These are phyloP conservation scores for Aspergillus sp. DNA, from an alignment of 2,329 filamentous ascomycete genomes.

Conservation along the genomic window DNA sequence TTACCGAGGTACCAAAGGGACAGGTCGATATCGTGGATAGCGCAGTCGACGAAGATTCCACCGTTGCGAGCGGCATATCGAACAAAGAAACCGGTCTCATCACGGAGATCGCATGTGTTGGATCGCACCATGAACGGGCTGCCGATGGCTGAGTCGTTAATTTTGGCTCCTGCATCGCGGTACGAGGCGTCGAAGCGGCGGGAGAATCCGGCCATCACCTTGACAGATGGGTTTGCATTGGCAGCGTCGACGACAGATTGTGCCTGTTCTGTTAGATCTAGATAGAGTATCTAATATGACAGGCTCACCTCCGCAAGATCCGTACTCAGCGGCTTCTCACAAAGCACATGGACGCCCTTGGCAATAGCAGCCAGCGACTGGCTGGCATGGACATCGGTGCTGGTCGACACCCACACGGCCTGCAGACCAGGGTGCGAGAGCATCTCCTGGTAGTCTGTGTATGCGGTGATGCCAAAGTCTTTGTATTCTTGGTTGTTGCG, in stretches of 20 bases:
- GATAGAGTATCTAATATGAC: not conserved
- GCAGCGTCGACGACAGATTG: constrained; percentile 53
- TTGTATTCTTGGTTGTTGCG: constrained; percentile 34
- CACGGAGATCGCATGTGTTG: constrained; percentile 59
- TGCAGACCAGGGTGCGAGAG: constrained; percentile 44
- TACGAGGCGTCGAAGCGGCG: constrained; percentile 59
- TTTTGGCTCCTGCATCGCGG: constrained; percentile 48
- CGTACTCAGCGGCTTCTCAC: constrained; percentile 46
- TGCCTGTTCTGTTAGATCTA: constrained; percentile 32
- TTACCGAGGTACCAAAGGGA: constrained; percentile 29
- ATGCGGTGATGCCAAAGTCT: constrained; percentile 43
- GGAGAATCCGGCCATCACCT: constrained; percentile 58
- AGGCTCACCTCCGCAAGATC: constrained; percentile 48
- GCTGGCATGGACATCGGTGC: constrained; percentile 47
- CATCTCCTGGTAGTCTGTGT: constrained; percentile 47
- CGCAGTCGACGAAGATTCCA: constrained; percentile 63
- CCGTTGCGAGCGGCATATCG: constrained; percentile 57
- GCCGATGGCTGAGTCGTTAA: constrained; percentile 48
- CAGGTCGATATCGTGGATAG: constrained; percentile 61
- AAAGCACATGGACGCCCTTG: constrained; percentile 45
- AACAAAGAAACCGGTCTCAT: constrained; percentile 59
- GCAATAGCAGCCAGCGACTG: constrained; percentile 48
- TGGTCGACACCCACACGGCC: constrained; percentile 46
- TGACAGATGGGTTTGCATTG: constrained; percentile 46
- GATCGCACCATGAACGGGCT: constrained; percentile 53